A percentile compares a stretch with the other conserved stretches of the same genome.
These are phyloP conservation scores for Ustilago bromivora DNA, from an alignment of 1,284 basidiomycete genomes.

Conservation along the genomic window DNA sequence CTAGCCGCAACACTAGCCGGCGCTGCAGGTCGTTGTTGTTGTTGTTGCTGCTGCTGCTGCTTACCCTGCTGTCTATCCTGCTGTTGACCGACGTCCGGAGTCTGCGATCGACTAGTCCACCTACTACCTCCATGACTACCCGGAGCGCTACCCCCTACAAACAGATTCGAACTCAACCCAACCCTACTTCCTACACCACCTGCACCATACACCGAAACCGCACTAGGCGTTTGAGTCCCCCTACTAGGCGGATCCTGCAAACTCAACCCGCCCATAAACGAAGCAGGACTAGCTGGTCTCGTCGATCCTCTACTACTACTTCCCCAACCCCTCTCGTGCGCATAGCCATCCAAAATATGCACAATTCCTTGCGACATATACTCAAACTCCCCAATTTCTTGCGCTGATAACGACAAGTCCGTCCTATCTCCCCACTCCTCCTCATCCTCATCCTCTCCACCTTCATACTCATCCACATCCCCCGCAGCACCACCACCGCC, in stretches of 20 bases:
- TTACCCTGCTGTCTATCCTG: neutral
- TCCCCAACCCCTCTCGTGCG: conserved; percentile 48
- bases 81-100: conserved; percentile 23
- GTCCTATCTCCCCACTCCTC: conserved; percentile 41
- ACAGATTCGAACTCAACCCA: conserved; percentile 24
- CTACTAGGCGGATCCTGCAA: conserved; percentile 21
- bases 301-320: conserved; percentile 41
- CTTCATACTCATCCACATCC: conserved; percentile 30
- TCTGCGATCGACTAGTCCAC: conserved; percentile 49
- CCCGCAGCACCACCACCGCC: neutral
- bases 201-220: conserved; percentile 16
- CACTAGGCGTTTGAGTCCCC: too few relatives aligned
- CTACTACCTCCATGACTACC: conserved; percentile 43
- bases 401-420: conserved; percentile 55
- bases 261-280: conserved; percentile 37
- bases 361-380: conserved; percentile 59
- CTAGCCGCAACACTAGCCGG: conserved; percentile 19
- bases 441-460: conserved; percentile 31
- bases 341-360: conserved; percentile 58
- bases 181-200: conserved; percentile 22
- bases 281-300: conserved; percentile 37
- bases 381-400: conserved; percentile 64
- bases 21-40: neutral
- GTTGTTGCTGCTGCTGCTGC: neutral
- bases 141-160: conserved; percentile 17